Base-by-base conservation (phyloP, 129 eudicot species). In the Heracleum sosnowskyi region DNA sequence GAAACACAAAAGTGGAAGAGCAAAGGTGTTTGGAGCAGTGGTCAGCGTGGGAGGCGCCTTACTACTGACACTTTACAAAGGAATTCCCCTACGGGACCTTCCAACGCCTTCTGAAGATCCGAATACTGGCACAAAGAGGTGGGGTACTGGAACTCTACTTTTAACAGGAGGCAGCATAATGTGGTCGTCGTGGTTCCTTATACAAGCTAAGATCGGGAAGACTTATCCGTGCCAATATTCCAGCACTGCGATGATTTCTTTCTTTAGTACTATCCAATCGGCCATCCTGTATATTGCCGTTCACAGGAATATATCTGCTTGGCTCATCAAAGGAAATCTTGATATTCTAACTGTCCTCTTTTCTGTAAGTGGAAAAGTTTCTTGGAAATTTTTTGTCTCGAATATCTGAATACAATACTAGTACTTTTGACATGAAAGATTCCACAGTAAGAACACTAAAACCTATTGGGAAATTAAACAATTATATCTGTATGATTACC, bases 171-270 rank as follows among this genome's bases (percentile, higher is more conserved):
- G 86, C 72, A 77, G 80, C 79, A 11, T 87, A 4, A 26, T 77
- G 60, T 89, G 91, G 93, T 79, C 91, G 41, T 84, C 88, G 6
- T 89, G 93, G 93, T 89, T 85, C 75, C 85, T 89, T 20, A 46
- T 87, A 40, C 93, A 89, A 81, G 78, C 86, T 22, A 81, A 78
- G 57, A 81, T 89, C 39, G 86, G 91, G 33, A 84, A 83, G 78
- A 66, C n/a, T 17, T 89, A 78, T 64, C 91, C 91, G 2, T 77
- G 41, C 31, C 77, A 77, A 28, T 89, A 89, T 63, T 81, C 93
- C 18, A 89, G 91, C 80, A 89, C 93, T 18, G 80, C 84, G 22
- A 78, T 87, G n/a, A 79, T 87, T 88, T 89, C 93, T 20, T 81
- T 64, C 28, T 83, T 89, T 16, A 79, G 91, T 71, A 83, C 89